These are phyloP conservation scores for Cordyceps cateniannulata DNA, from an alignment of 2,329 filamentous ascomycete species.

Conservation along the genomic window DNA sequence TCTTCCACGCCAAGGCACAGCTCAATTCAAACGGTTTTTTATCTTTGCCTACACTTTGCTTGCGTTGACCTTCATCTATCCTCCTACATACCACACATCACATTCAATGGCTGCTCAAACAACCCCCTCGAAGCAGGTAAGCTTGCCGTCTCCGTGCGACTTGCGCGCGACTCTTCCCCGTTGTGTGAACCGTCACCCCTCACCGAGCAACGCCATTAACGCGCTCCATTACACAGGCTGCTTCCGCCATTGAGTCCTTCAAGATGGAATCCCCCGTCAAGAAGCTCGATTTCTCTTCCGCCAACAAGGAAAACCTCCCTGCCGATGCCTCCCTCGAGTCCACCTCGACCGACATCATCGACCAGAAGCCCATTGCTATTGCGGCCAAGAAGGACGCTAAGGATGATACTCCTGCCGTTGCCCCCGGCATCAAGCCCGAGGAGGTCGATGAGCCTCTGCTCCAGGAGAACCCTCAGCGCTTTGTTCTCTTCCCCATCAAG, in stretches of 20 bases:
- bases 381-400: constrained; percentile 44
- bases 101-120: constrained; percentile 66
- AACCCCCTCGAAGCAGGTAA: constrained; percentile 53
- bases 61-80: constrained; percentile 8
- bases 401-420: constrained; percentile 31
- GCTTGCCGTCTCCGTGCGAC: constrained; percentile 24
- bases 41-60: constrained; percentile 15
- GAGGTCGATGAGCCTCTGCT: constrained; percentile 86
- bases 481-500: constrained; percentile 98
- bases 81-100: constrained; percentile 10
- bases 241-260: constrained; percentile 77
- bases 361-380: constrained; percentile 46
- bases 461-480: constrained; percentile 90
- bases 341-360: constrained; percentile 44
- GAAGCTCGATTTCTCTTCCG: constrained; percentile 72
- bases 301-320: constrained; percentile 76
- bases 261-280: constrained; percentile 92
- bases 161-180: neutral
- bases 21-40: constrained; percentile 16
- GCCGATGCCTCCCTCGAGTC: constrained; percentile 43
- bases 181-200: neutral
- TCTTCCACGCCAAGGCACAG: constrained; percentile 18
- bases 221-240: constrained; percentile 52
- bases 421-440: constrained; percentile 53
- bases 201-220: constrained; percentile 25